Conservation (phyloP, 768 basidiomycete genomes). For the Ramaria sp. region DNA sequence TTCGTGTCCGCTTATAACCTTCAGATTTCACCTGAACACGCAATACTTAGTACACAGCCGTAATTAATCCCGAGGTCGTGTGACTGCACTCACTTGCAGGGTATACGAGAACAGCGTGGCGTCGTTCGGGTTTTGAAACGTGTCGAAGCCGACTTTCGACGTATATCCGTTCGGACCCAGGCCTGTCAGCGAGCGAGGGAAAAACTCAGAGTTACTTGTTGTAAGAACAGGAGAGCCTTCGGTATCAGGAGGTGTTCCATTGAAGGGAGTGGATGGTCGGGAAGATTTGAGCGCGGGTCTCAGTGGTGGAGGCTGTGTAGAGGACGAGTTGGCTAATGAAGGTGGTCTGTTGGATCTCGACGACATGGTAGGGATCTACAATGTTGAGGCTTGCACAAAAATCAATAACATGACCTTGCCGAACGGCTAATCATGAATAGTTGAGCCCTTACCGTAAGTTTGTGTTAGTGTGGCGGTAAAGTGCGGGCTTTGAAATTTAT, state of each 20-base stretch:
- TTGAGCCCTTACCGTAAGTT: too few relatives aligned
- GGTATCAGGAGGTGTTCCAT: neutral
- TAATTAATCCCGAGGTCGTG: neutral
- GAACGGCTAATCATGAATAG: too few relatives aligned
- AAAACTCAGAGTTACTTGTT: neutral
- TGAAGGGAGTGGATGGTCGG: neutral
- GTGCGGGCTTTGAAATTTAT: too few relatives aligned
- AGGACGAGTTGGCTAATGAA: neutral
- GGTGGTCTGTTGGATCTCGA: neutral
- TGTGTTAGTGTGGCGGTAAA: too few relatives aligned
- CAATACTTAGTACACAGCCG: neutral
- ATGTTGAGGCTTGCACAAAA: neutral
- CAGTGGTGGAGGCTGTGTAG: slow-evolving; percentile 16
- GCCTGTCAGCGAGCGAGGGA: slow-evolving; percentile 1
- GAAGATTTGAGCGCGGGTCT: slow-evolving; percentile 43
- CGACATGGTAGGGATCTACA: neutral
- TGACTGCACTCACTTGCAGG: slow-evolving; percentile 31
- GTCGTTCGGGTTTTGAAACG: slow-evolving; percentile 63
- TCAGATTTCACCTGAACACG: slow-evolving; percentile 57
- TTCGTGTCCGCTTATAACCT: slow-evolving; percentile 62
- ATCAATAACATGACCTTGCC: too few relatives aligned
- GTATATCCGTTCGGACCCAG: slow-evolving; percentile 21
- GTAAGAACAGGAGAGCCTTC: neutral
- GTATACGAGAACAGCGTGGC: slow-evolving; percentile 86
- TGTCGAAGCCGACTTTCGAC: slow-evolving; percentile 77